Evolutionary conservation across 352 stramenopile genomes (phyloP).

Genomic region (Halophytophthora batemanensis): DNA sequence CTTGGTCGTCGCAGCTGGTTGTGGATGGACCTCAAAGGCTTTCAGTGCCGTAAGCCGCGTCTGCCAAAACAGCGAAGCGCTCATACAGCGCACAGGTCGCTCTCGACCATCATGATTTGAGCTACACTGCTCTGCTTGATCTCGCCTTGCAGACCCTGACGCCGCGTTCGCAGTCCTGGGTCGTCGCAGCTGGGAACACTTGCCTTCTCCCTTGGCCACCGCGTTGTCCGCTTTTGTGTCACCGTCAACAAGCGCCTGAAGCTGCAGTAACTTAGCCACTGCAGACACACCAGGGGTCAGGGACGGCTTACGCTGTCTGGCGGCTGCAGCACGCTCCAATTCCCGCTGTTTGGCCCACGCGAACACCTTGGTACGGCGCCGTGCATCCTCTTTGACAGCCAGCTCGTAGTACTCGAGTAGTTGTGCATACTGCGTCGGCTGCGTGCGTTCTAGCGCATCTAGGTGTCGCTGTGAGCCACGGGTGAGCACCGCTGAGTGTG

Average conservation of each 20-base stretch:
- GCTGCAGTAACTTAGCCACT: conserved; percentile 18
- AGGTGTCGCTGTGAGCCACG: conserved; percentile 35
- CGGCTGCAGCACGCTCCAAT: conserved; percentile 21
- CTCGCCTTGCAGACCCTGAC: neutral
- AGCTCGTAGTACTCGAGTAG: conserved; percentile 38
- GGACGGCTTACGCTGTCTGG: conserved; percentile 34
- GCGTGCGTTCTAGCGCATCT: conserved; percentile 39
- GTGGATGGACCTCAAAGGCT: neutral
- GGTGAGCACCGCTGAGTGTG: conserved; percentile 52
- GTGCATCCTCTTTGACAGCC: conserved; percentile 36
- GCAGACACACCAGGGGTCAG: conserved; percentile 25
- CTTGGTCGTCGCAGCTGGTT: neutral
- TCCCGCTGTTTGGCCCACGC: conserved; percentile 21
- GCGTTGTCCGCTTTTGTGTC: conserved; percentile 13
- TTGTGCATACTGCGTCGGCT: conserved; percentile 42
- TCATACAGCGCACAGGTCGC: conserved; percentile 32
- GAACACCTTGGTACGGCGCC: conserved; percentile 32
- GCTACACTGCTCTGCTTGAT: neutral
- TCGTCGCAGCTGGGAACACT: neutral
- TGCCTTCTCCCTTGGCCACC: neutral
- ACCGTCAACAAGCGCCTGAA: conserved; percentile 29
- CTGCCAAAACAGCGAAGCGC: conserved; percentile 44
- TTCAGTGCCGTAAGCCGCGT: conserved; percentile 40
- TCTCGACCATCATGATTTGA: neutral
- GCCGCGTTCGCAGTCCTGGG: conserved; percentile 13